These are phyloP conservation scores for Adansonia grandidieri DNA, from an alignment of 441 rosid species.

Conservation along the genomic window DNA sequence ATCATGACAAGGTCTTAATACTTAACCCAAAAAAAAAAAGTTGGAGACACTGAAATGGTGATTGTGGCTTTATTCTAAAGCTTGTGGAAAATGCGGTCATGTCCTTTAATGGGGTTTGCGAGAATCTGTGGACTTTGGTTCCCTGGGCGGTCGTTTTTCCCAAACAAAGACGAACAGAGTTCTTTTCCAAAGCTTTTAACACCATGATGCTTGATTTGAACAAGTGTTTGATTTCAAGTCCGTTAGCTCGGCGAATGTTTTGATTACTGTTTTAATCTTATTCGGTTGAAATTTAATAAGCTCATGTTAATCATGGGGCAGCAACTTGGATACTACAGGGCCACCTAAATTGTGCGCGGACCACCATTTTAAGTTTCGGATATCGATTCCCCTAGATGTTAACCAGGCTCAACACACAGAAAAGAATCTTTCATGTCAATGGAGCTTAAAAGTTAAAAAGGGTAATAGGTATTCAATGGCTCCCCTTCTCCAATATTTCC, in stretches of 20 bases:
- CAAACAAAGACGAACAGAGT: slow-evolving; percentile 29
- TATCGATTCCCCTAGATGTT: background rate
- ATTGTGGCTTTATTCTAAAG: background rate
- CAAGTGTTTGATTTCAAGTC: background rate
- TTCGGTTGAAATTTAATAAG: background rate
- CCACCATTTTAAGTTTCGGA: background rate
- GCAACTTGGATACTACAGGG: background rate
- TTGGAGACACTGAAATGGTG: background rate
- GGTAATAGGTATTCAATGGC: background rate
- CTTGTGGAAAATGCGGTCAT: background rate
- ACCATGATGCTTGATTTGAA: background rate
- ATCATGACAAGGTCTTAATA: background rate
- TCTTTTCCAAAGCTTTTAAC: slow-evolving; percentile 20
- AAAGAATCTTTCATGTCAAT: background rate
- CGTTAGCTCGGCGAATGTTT: background rate
- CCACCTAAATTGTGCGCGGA: background rate
- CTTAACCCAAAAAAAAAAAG: background rate
- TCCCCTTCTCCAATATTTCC: background rate
- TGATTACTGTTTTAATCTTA: background rate
- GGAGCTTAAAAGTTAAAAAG: background rate
- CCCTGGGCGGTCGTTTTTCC: background rate
- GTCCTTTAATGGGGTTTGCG: background rate
- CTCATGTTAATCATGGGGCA: background rate
- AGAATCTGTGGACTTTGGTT: background rate
- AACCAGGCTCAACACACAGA: background rate